Conservation (phyloP, 768 basidiomycete species). For the Phanerochaete carnosa region DNA sequence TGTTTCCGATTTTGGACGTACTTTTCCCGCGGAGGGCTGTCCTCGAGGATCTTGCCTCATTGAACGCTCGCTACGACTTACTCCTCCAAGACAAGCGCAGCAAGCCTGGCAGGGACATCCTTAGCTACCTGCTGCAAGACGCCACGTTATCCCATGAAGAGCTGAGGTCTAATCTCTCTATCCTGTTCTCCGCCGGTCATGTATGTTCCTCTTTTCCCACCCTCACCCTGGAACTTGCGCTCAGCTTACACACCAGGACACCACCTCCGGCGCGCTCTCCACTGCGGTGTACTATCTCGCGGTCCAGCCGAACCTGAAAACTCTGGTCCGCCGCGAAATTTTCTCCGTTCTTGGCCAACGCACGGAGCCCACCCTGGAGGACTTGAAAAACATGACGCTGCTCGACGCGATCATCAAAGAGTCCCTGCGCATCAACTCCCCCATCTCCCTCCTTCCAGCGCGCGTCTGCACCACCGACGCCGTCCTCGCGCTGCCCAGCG, state of each 20-base stretch:
- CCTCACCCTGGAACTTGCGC: background rate
- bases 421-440: constrained; percentile 33
- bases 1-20: background rate
- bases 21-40: background rate
- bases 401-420: constrained; percentile 38
- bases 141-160: constrained; percentile 16
- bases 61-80: too few species aligned
- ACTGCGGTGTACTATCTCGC: constrained; percentile 35
- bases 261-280: constrained; percentile 37
- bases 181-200: constrained; percentile 39
- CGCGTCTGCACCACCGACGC: constrained; percentile 18
- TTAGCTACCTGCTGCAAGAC: background rate
- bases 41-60: too few species aligned
- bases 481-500: constrained; percentile 19
- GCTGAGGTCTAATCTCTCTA: constrained; percentile 33
- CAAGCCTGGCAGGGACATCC: background rate
- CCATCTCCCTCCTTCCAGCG: constrained; percentile 23
- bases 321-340: constrained; percentile 34
- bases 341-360: constrained; percentile 23
- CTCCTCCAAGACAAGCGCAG: background rate
- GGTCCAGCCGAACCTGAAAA: constrained; percentile 34
- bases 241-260: constrained; percentile 27
- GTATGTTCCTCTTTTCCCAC: constrained; percentile 19
- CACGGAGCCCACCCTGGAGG: constrained; percentile 28
- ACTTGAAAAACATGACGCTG: constrained; percentile 28